Evolutionary conservation across 1,284 basidiomycete genomes (phyloP).

Genomic region (Austropuccinia psidii): DNA sequence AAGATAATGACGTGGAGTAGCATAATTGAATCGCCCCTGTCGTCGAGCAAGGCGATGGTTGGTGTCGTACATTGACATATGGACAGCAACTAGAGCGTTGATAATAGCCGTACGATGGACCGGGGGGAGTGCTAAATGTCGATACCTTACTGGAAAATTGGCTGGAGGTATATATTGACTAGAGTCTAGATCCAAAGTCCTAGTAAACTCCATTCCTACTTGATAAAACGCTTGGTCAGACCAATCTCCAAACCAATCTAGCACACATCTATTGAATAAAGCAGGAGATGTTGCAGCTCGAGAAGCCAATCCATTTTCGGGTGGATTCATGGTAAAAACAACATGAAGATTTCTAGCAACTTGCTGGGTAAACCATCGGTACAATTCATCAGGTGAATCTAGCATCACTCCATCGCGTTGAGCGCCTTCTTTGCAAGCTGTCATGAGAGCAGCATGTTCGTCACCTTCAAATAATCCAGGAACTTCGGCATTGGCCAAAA

Average conservation of each 20-base stretch:
- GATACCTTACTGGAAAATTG: constrained; percentile 79
- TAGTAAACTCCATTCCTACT: constrained; percentile 90
- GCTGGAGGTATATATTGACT: constrained; percentile 66
- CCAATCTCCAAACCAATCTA: constrained; percentile 99
- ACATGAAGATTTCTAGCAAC: constrained; percentile 94
- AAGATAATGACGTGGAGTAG: constrained; percentile 96
- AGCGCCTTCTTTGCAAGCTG: constrained; percentile 96
- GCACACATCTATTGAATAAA: constrained; percentile 92
- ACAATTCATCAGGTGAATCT: constrained; percentile 92
- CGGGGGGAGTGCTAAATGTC: constrained; percentile 70
- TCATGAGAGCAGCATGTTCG: constrained; percentile 93
- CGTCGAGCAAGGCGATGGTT: constrained; percentile 80
- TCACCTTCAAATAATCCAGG: constrained; percentile 98
- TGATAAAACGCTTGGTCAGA: constrained; percentile 94
- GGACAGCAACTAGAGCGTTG: constrained; percentile 88
- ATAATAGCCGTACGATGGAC: constrained; percentile 77
- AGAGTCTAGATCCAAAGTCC: constrained; percentile 78
- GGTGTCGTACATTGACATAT: constrained; percentile 79
- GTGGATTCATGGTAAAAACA: constrained; percentile 99
- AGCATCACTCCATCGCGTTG: constrained; percentile 96
- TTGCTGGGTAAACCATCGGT: constrained; percentile 94
- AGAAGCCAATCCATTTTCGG: constrained; percentile 86
- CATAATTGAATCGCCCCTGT: constrained; percentile 88
- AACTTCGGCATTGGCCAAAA: constrained; percentile 98
- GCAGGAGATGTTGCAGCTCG: constrained; percentile 95